Base-by-base conservation (phyloP, 352 stramenopile species). In the Pythium graminicola region DNA sequence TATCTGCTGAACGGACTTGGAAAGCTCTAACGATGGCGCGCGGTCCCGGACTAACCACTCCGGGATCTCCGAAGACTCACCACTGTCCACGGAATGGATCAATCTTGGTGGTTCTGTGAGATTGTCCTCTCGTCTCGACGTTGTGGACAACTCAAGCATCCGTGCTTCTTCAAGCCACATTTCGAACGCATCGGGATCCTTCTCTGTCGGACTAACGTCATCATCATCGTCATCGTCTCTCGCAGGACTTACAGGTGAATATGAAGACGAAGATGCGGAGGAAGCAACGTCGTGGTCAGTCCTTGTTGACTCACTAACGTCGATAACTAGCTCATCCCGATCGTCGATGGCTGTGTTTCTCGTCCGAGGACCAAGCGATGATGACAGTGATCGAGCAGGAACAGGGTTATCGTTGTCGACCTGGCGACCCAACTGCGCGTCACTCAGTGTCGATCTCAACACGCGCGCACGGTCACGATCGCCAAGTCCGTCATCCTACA, bases 1-100 rank as follows among this genome's bases (percentile, higher is more conserved):
- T 14, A 88, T 80, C 32, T 81, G 64, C 42, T 78, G 73, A 1
- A 66, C 67, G 6, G 63, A 72, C 32, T 57, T 60, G 13, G 57
- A 50, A 1, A 70, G 42, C 33, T 52, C 46, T 17, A 59, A 42
- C 6, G 44, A 32, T 14, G 48, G 36, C 38, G 11, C 27, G 9
- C 38, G 38, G 38, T 7, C 38, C 14, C 7, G 38, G 17, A 44
- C 9, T 44, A 22, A 10, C 31, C 9, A 38, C 9, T 16, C 31
- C 31, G 31, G 16, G 9, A 14, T 9, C 3, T 44, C 19, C 7
- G n/a, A 20, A 24, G 1, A 16, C 36, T 44, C 38, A 46, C n/a
- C n/a, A n/a, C n/a, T n/a, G n/a, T n/a, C n/a, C n/a, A n/a, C n/a
- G n/a, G n/a, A n/a, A n/a, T n/a, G n/a, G n/a, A n/a, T n/a, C n/a